phyloP scores from a whole-genome alignment of 495 filamentous ascomycete genomes.

The Rhizodiscina lignyota region DNA sequence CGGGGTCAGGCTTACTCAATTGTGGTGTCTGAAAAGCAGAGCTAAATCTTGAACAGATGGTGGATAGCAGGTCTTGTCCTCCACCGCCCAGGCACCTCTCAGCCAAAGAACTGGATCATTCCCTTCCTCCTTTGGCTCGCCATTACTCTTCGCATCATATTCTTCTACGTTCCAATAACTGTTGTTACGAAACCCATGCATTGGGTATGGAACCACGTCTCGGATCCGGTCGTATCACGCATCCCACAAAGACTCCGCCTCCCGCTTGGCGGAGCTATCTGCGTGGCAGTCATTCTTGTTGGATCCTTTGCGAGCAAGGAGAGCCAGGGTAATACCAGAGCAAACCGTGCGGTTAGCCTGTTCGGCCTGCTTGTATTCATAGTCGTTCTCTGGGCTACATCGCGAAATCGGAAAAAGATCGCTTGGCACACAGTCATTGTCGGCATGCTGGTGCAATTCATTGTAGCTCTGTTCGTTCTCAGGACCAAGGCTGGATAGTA shows the following conservation, averaged over 20 bases:
- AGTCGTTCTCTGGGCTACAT: conserved; percentile 46
- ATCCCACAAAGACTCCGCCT: conserved; percentile 48
- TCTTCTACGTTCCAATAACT: conserved; percentile 51
- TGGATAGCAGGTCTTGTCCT: conserved; percentile 70
- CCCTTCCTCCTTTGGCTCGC: conserved; percentile 69
- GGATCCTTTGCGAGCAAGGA: conserved; percentile 59
- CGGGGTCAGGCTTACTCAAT: conserved; percentile 31
- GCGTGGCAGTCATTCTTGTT: conserved; percentile 53
- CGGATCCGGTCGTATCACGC: conserved; percentile 27
- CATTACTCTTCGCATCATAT: conserved; percentile 56
- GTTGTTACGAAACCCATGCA: conserved; percentile 48
- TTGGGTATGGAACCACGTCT: conserved; percentile 48
- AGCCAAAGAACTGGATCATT: conserved; percentile 67
- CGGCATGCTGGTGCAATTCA: conserved; percentile 76
- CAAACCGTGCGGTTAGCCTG: conserved; percentile 60
- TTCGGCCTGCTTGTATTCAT: conserved; percentile 69
- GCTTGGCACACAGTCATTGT: conserved; percentile 80
- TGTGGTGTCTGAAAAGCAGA: background rate
- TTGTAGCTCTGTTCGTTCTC: conserved; percentile 76
- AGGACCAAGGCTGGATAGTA: conserved; percentile 49
- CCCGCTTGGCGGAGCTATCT: conserved; percentile 38
- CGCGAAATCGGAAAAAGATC: conserved; percentile 50
- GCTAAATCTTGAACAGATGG: conserved; percentile 40
- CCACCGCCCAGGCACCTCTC: too few species aligned
- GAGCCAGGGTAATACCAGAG: conserved; percentile 55